phyloP scores from a whole-genome alignment of 1,284 basidiomycete genomes.

The Naganishia liquefaciens region DNA sequence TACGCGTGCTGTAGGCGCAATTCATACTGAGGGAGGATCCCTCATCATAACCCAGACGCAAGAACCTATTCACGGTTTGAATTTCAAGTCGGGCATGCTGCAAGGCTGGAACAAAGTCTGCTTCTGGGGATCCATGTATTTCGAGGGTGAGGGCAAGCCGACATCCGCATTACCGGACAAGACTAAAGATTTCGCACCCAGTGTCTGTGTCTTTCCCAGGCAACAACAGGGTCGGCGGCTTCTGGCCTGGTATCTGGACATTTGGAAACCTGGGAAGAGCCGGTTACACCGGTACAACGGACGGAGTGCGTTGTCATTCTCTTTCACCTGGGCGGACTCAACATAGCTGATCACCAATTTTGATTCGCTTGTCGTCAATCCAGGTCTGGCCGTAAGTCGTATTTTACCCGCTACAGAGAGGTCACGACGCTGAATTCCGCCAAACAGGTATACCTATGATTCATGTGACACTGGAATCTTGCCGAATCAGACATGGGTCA shows the following conservation, averaged over 20 bases:
- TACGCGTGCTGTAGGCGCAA: constrained; percentile 50
- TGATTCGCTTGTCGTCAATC: neutral
- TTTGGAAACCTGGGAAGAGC: constrained; percentile 56
- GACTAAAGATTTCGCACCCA: constrained; percentile 47
- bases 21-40: constrained; percentile 75
- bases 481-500: constrained; percentile 52
- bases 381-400: constrained; percentile 58
- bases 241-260: constrained; percentile 58
- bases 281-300: constrained; percentile 65
- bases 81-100: constrained; percentile 66
- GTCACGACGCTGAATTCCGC: neutral
- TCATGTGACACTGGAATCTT: constrained; percentile 49
- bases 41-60: constrained; percentile 75
- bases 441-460: constrained; percentile 48
- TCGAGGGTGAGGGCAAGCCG: constrained; percentile 41
- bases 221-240: constrained; percentile 50
- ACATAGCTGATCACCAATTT: neutral
- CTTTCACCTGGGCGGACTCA: too few species aligned
- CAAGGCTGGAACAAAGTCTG: constrained; percentile 58
- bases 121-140: constrained; percentile 51
- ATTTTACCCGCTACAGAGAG: neutral
- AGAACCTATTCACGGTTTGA: constrained; percentile 68
- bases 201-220: constrained; percentile 49
- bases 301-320: constrained; percentile 56
- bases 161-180: constrained; percentile 23